Evolutionary conservation across 495 filamentous ascomycete species (phyloP).

Genomic region (Entonaema liquescens): DNA sequence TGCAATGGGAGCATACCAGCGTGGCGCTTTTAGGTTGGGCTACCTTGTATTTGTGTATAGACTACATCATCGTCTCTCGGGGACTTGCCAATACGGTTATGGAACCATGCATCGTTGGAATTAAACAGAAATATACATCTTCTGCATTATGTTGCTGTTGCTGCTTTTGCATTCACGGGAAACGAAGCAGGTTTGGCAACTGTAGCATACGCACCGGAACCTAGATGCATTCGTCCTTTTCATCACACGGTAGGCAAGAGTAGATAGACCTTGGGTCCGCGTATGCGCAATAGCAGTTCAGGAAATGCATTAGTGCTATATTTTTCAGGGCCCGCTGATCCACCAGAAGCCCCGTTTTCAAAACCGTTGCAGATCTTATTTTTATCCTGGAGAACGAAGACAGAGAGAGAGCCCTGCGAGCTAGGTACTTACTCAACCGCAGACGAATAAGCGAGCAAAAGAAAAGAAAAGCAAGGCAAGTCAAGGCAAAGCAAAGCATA

Average conservation of each 20-base stretch:
- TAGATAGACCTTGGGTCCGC: background rate
- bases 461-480: background rate
- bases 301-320: background rate
- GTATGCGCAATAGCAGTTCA: background rate
- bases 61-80: slow-evolving; percentile 1
- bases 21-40: background rate
- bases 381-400: background rate
- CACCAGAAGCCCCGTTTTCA: background rate
- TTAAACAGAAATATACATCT: background rate
- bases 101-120: background rate
- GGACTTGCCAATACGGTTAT: background rate
- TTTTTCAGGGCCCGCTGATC: background rate
- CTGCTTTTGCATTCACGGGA: background rate
- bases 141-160: background rate
- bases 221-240: background rate
- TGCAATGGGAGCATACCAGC: background rate
- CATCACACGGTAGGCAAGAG: background rate
- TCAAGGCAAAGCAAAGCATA: too few relatives aligned
- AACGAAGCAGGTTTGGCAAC: background rate
- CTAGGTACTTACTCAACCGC: background rate
- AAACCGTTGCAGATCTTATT: background rate
- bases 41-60: slow-evolving; percentile 3
- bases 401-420: background rate
- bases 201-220: background rate
- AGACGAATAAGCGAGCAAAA: background rate